These are phyloP conservation scores for Annona cherimola DNA, from an alignment of 164 flowering plant species.

Conservation along the genomic window DNA sequence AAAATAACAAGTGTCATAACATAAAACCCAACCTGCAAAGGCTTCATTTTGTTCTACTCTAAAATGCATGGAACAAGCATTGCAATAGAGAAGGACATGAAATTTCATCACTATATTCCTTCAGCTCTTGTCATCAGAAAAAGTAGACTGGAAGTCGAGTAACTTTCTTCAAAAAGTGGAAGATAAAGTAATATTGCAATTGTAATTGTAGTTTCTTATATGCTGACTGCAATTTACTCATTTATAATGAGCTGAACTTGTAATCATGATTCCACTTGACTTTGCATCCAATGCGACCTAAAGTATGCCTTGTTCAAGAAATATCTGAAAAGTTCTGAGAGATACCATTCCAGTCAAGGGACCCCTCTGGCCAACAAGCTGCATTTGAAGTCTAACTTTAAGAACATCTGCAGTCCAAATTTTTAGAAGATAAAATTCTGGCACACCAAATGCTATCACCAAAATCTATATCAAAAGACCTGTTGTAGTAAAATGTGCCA, in stretches of 20 bases:
- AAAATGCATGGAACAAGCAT: neutral
- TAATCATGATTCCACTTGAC: neutral
- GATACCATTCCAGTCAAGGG: constrained; percentile 84
- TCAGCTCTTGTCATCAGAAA: neutral
- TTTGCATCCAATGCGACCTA: neutral
- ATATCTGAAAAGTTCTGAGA: neutral
- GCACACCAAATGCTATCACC: neutral
- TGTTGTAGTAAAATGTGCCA: neutral
- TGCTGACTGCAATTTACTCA: neutral
- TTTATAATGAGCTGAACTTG: neutral
- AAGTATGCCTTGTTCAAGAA: constrained; percentile 4
- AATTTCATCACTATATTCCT: neutral
- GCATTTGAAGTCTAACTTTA: constrained; percentile 97
- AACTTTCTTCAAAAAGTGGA: neutral
- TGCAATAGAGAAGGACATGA: neutral
- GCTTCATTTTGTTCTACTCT: neutral
- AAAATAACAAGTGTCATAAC: constrained; percentile 5
- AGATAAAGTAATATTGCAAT: neutral
- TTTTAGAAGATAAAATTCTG: constrained; percentile 7
- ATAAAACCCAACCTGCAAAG: neutral
- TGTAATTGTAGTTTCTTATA: neutral
- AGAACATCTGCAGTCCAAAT: constrained; percentile 73
- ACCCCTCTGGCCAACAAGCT: constrained; percentile 89
- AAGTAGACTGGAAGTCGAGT: neutral
- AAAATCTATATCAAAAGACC: neutral